phyloP scores from a whole-genome alignment of 148 eudicot species.

The Spergularia bocconei region DNA sequence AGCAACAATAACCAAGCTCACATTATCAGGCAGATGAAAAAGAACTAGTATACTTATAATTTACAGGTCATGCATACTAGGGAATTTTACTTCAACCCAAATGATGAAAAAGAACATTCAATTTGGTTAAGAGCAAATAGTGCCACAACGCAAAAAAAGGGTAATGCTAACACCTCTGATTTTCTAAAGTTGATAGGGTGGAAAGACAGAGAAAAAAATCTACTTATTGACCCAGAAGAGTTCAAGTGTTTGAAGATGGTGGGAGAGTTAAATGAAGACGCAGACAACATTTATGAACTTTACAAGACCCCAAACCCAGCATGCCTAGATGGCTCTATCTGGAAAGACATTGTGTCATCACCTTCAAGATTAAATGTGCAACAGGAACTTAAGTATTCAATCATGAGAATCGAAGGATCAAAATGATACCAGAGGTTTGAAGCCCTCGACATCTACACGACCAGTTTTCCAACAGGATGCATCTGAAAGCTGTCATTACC shows the following conservation, averaged over 20 bases:
- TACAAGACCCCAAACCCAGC: constrained; percentile 68
- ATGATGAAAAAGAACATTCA: no score
- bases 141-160: not conserved
- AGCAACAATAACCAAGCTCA: not conserved
- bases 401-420: constrained; percentile 67
- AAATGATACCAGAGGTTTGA: constrained; percentile 20
- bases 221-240: constrained; percentile 94
- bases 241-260: constrained; percentile 62
- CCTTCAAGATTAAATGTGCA: constrained; percentile 90
- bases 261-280: constrained; percentile 67
- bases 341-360: constrained; percentile 95
- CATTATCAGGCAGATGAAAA: not conserved
- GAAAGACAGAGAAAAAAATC: constrained; percentile 90
- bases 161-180: constrained; percentile 23
- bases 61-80: not conserved
- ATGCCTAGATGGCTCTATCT: constrained; percentile 60
- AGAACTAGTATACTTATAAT: not conserved
- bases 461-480: constrained; percentile 7
- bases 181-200: constrained; percentile 90
- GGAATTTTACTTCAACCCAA: no score
- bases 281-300: constrained; percentile 74
- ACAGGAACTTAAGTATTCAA: constrained; percentile 82
- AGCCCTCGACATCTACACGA: constrained; percentile 7
- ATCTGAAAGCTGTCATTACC: constrained; percentile 15
- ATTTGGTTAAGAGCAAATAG: no score